Evolutionary conservation across 495 filamentous ascomycete species (phyloP), one percentile per base, ranked within the genome.

Genomic region (Podospora pseudoanserina): DNA sequence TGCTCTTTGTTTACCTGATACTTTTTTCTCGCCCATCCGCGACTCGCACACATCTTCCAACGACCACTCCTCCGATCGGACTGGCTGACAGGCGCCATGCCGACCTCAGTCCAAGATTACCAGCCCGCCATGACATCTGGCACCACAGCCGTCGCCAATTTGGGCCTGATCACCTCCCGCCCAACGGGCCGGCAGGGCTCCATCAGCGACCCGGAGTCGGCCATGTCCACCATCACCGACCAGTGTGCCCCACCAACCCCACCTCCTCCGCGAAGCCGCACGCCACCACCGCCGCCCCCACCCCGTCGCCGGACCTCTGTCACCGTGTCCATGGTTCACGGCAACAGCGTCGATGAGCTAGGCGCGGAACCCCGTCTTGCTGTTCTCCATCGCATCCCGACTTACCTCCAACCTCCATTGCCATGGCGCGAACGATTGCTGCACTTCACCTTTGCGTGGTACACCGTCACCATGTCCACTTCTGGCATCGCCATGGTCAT

Each of bases 371-470:
- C 11, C n/a, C 15, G 58, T n/a, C 44, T 56, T 34, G 60, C 32
- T 56, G 61, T 66, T 20, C 71, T 76, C 49, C 69, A 73, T 49
- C 61, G 73, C 30, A 65, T 75, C 2, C 75, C 75, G 27, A 77
- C 75, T 15, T 70, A 72, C 55, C 69, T 77, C 9, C 75, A 77
- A 58, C 76, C 76, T 1, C 72, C 64, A 27, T 49, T 78, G 4
- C 73, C 76, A 20, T 75, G 74, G 69, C 71, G 73, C 59, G 65
- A 75, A 23, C 80, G 89, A 5, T 77, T 90, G 4, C 80, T 85
- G 65, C 89, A 90, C 70, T 90, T 90, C 72, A 91, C 89, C n/a
- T 90, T 87, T 85, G 88, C 88, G 27, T 91, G 88, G 84, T 92
- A 88, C 74, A 89, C 87, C 13, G 74, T 88, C 19, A 88, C 86